Percentiles rank a stretch among this genome's conserved stretches.
Evolutionary conservation across 2,329 filamentous ascomycete species (phyloP).

Genomic region (Albophoma yamanashiensis): DNA sequence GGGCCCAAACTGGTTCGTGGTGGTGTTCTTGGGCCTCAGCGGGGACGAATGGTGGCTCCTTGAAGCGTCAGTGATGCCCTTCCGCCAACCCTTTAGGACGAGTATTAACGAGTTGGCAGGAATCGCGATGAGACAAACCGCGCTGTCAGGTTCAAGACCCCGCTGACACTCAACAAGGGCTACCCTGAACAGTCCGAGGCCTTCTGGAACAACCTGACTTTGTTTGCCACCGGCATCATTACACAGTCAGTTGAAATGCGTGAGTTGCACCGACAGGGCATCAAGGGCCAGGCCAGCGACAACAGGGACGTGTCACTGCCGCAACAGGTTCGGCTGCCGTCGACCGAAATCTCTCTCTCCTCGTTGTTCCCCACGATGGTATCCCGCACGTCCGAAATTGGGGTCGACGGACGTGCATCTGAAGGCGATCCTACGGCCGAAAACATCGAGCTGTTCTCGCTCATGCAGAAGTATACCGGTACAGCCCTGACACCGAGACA

Average conservation of each 20-base stretch:
- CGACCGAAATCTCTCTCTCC: conserved; percentile 37
- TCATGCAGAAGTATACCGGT: conserved; percentile 11
- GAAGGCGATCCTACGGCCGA: conserved; percentile 3
- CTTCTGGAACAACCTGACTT: conserved; percentile 42
- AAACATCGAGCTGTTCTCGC: conserved; percentile 10
- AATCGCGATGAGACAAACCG: conserved; percentile 14
- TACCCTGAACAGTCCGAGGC: conserved; percentile 32
- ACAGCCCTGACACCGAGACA: conserved; percentile 14
- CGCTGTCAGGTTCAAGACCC: conserved; percentile 20
- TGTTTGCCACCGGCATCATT: conserved; percentile 40
- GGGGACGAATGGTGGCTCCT: conserved; percentile 76
- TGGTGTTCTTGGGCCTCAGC: conserved; percentile 56
- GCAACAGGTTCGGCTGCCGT: conserved; percentile 34
- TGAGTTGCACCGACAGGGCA: conserved; percentile 32
- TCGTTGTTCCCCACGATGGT: conserved; percentile 29
- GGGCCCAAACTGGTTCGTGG: conserved; percentile 61
- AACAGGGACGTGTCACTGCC: conserved; percentile 27
- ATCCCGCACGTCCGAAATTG: conserved; percentile 8
- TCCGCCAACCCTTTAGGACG: too few species aligned
- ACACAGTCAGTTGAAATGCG: conserved; percentile 37
- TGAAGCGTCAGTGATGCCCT: conserved; percentile 41
- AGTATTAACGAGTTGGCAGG: conserved; percentile 11
- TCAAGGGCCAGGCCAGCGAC: conserved; percentile 26
- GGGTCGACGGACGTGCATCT: conserved; percentile 3
- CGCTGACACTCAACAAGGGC: conserved; percentile 31